Percentiles rank a stretch among this genome's conserved stretches.
Conservation (phyloP, 2,329 filamentous ascomycete genomes). For the Ceratocystiopsis sp. region DNA sequence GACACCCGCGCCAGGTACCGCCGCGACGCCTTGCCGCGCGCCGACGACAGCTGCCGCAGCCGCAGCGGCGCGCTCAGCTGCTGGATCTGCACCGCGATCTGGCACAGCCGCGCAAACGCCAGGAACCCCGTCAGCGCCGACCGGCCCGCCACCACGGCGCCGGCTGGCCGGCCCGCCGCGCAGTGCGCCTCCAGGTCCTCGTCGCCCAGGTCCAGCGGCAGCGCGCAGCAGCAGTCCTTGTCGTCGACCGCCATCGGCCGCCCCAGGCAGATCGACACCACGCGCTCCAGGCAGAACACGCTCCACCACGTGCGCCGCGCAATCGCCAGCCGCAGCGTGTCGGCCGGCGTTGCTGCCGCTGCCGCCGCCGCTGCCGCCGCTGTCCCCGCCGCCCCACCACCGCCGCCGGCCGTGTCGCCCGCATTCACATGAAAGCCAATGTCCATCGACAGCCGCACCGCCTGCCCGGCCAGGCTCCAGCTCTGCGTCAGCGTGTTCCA, state of each 20-base stretch:
- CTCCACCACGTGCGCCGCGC: conserved; percentile 16
- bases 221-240: conserved; percentile 14
- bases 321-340: conserved; percentile 9
- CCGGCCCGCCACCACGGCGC: too few relatives aligned
- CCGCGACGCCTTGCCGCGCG: neutral
- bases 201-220: conserved; percentile 13
- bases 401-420: too few relatives aligned
- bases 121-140: conserved; percentile 13
- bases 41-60: conserved; percentile 5
- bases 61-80: conserved; percentile 10
- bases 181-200: conserved; percentile 11
- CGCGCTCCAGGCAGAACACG: conserved; percentile 14
- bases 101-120: conserved; percentile 13
- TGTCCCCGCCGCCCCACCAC: too few relatives aligned
- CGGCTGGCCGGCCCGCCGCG: too few relatives aligned
- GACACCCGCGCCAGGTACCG: conserved; percentile 6
- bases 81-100: conserved; percentile 13
- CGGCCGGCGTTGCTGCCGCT: neutral
- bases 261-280: conserved; percentile 15
- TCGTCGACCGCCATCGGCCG: conserved; percentile 14
- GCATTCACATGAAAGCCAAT: conserved; percentile 13
- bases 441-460: conserved; percentile 14
- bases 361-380: too few relatives aligned
- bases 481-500: conserved; percentile 17
- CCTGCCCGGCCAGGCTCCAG: conserved; percentile 14